phyloP scores from a whole-genome alignment of 805 yeast species.

The Wickerhamomyces bisporus region DNA sequence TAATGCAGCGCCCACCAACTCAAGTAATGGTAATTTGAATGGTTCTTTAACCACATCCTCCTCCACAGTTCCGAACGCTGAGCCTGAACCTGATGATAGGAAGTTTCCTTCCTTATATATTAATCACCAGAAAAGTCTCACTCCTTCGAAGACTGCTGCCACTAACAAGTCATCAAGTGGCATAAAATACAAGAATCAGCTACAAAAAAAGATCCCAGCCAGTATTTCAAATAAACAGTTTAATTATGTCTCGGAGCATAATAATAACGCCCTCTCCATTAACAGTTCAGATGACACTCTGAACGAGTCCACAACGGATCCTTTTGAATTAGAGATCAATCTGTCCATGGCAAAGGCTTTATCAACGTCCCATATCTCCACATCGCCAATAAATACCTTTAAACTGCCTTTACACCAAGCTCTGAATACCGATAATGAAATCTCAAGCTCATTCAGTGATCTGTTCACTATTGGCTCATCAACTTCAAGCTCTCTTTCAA shows the following conservation, averaged over 20 bases:
- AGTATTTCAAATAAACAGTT: slow-evolving; percentile 7
- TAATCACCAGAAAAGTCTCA: slow-evolving; percentile 11
- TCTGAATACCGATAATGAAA: slow-evolving; percentile 8
- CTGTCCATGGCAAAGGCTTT: slow-evolving; percentile 31
- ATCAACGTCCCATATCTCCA: slow-evolving; percentile 6
- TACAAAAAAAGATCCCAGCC: slow-evolving; percentile 11
- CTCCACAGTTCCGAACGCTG: slow-evolving; percentile 27
- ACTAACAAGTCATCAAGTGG: slow-evolving; percentile 16
- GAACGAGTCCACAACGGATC: slow-evolving; percentile 6
- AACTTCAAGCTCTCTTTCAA: slow-evolving; percentile 20
- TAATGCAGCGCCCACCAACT: slow-evolving; percentile 34
- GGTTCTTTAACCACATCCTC: slow-evolving; percentile 20
- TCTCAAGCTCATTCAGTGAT: slow-evolving; percentile 25
- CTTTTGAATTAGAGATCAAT: slow-evolving; percentile 29
- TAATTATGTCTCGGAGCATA: slow-evolving; percentile 13
- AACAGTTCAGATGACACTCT: slow-evolving; percentile 11
- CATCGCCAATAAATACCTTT: slow-evolving; percentile 1
- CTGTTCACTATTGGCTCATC: slow-evolving; percentile 21
- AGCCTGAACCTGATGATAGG: slow-evolving; percentile 47
- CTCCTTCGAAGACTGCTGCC: slow-evolving; percentile 2
- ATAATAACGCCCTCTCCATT: no score
- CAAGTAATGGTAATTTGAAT: slow-evolving; percentile 24
- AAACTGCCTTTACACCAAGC: neutral
- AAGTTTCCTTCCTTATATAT: slow-evolving; percentile 33
- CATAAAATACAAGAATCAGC: slow-evolving; percentile 16